These are phyloP conservation scores for Clavulina sp. DNA, from an alignment of 768 basidiomycete genomes.

Conservation along the genomic window DNA sequence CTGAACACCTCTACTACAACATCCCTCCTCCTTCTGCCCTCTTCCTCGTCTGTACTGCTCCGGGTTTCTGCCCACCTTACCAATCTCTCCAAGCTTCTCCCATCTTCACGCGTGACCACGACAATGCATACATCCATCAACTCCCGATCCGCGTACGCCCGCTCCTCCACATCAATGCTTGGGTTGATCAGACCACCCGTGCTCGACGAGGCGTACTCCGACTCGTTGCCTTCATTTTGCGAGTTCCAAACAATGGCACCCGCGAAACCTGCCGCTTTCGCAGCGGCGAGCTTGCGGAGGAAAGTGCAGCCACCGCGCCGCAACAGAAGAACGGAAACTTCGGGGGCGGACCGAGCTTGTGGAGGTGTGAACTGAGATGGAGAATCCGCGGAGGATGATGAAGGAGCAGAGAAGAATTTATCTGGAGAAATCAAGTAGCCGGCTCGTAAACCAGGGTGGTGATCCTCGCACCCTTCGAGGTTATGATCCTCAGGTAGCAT, in stretches of 20 bases:
- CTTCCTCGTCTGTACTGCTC: background rate
- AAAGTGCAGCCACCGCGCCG: slow-evolving; percentile 78
- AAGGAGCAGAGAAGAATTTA: background rate
- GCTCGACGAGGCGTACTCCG: background rate
- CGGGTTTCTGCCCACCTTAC: background rate
- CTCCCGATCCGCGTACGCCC: background rate
- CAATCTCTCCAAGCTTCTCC: background rate
- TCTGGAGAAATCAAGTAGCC: background rate
- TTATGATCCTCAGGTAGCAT: slow-evolving; percentile 35
- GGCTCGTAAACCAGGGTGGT: background rate
- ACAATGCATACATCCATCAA: background rate
- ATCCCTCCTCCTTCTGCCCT: background rate
- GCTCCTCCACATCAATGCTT: background rate
- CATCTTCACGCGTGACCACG: background rate
- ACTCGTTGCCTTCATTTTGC: background rate
- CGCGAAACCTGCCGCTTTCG: slow-evolving; percentile 49
- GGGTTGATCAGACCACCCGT: background rate
- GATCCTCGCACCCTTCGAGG: slow-evolving; percentile 32
- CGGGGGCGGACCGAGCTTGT: too few species aligned
- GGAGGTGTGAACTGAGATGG: slow-evolving; percentile 24
- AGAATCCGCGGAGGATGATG: slow-evolving; percentile 23
- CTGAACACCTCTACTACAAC: background rate
- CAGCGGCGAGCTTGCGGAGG: slow-evolving; percentile 58
- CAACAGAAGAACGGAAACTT: slow-evolving; percentile 37
- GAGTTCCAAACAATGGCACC: slow-evolving; percentile 65